phyloP scores from a whole-genome alignment of 495 filamentous ascomycete species.

The Amniculicola lignicola region DNA sequence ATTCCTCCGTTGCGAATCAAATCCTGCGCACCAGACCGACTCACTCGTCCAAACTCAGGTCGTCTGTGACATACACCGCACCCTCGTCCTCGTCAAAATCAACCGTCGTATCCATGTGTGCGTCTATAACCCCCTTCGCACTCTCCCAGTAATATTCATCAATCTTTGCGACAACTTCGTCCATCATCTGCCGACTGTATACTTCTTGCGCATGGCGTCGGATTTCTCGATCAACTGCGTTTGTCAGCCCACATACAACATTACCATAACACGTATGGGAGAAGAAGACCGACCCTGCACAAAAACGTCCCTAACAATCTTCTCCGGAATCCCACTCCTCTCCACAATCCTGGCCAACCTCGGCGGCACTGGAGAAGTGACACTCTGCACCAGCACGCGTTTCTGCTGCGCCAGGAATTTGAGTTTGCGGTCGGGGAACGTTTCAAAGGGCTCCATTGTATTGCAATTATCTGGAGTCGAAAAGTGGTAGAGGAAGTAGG shows the following conservation, averaged over 20 bases:
- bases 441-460: too few relatives aligned
- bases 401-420: conserved; percentile 33
- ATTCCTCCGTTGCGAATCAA: not conserved
- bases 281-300: not conserved
- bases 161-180: conserved; percentile 81
- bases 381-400: conserved; percentile 28
- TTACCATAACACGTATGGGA: not conserved
- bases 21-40: not conserved
- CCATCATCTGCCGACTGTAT: conserved; percentile 70
- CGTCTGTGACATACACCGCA: conserved; percentile 17
- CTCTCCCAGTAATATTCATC: conserved; percentile 64
- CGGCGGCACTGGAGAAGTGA: conserved; percentile 25
- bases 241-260: not conserved
- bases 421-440: conserved; percentile 30
- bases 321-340: conserved; percentile 14
- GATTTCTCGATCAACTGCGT: conserved; percentile 60
- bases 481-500: too few relatives aligned
- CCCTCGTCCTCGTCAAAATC: conserved; percentile 36
- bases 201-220: conserved; percentile 68
- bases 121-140: conserved; percentile 48
- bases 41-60: conserved; percentile 26
- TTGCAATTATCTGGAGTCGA: too few relatives aligned
- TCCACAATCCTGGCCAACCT: conserved; percentile 14
- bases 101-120: conserved; percentile 16
- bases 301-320: conserved; percentile 29